phyloP scores from a whole-genome alignment of 257 asterid species.

The Solanum medicagineum region DNA sequence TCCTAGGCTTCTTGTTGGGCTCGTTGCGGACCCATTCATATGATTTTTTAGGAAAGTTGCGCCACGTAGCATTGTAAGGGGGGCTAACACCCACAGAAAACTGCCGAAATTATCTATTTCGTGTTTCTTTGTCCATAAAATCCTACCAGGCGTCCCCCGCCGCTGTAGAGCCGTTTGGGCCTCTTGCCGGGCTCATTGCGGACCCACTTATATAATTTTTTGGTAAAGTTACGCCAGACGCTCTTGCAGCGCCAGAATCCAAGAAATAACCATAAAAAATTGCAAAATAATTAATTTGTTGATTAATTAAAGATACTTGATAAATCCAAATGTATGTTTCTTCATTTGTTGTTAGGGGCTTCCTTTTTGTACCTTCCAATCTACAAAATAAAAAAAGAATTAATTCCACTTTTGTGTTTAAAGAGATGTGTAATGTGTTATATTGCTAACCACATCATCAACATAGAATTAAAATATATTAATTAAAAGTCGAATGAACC shows the following conservation, averaged over 20 bases:
- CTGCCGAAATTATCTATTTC: no score
- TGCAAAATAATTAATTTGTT: slow-evolving; percentile 1
- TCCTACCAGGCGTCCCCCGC: no score
- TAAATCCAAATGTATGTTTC: not conserved
- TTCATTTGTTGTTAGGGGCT: slow-evolving; percentile 6
- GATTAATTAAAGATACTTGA: not conserved
- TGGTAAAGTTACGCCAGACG: no score
- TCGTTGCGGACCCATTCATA: no score
- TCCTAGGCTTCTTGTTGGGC: no score
- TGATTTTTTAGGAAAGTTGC: no score
- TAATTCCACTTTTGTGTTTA: not conserved
- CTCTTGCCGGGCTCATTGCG: no score
- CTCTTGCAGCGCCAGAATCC: no score
- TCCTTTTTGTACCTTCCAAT: slow-evolving; percentile 7
- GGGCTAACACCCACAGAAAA: no score
- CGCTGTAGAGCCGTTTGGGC: fast-evolving
- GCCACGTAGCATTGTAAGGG: no score
- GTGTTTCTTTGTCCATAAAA: no score
- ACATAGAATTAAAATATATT: not conserved
- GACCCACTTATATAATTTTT: no score
- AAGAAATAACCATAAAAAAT: slow-evolving; percentile 1
- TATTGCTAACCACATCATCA: slow-evolving; percentile 5
- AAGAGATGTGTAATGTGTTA: slow-evolving; percentile 16
- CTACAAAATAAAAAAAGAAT: not conserved
- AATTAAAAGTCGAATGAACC: not conserved